Evolutionary conservation across 495 filamentous ascomycete species (phyloP).

Genomic region (Chlorociboria aeruginascens): DNA sequence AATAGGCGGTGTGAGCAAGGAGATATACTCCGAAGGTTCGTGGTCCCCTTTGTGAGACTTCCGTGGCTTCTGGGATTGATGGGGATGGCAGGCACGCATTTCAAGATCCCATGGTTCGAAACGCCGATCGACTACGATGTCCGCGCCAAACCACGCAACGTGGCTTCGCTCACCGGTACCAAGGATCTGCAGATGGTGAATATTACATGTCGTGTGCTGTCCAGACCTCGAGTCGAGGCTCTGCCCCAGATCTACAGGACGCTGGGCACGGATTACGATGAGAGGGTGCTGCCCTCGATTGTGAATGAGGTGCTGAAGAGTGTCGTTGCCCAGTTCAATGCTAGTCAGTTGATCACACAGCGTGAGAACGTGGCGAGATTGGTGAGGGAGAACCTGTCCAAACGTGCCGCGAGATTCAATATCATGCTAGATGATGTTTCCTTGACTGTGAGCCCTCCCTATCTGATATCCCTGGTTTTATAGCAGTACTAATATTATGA

Average conservation of each 20-base stretch:
- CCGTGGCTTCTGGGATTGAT: not conserved
- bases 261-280: constrained; percentile 90
- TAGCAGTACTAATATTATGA: constrained; percentile 19
- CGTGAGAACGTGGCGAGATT: constrained; percentile 88
- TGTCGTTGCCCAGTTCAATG: constrained; percentile 98
- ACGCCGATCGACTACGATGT: constrained; percentile 95
- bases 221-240: constrained; percentile 72
- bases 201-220: constrained; percentile 99
- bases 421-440: constrained; percentile 97
- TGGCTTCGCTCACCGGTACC: constrained; percentile 93
- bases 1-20: constrained; percentile 85
- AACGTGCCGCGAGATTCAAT: constrained; percentile 89
- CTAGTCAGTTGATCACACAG: constrained; percentile 95
- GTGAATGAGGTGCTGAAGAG: constrained; percentile 99
- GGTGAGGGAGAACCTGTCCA: constrained; percentile 84
- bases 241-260: constrained; percentile 96
- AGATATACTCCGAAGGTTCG: constrained; percentile 92
- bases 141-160: constrained; percentile 91
- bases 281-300: constrained; percentile 91
- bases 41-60: not conserved
- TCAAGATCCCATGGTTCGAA: constrained; percentile 93
- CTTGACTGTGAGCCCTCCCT: constrained; percentile 61
- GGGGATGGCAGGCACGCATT: constrained; percentile 61
- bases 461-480: constrained; percentile 3
- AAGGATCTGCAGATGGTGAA: constrained; percentile 99